Conservation (phyloP, 1,284 basidiomycete genomes). For the Tilletia walkeri region DNA sequence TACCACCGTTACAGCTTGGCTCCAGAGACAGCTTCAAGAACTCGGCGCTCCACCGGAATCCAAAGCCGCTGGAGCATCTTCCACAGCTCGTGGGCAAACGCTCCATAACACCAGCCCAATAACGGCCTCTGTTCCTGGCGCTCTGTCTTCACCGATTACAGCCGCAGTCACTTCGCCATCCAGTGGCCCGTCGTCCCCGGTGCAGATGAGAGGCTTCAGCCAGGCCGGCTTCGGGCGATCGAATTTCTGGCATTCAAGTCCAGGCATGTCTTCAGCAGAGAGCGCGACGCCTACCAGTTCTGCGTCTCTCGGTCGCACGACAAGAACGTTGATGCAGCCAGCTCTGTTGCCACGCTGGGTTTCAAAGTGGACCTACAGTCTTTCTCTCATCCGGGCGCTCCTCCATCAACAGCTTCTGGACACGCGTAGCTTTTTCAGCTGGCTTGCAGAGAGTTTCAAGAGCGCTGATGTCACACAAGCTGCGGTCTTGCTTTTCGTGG, state of each 20-base stretch:
- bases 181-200: constrained; percentile 25
- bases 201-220: not conserved
- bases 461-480: constrained; percentile 78
- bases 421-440: constrained; percentile 72
- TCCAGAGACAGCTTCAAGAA: constrained; percentile 83
- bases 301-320: constrained; percentile 17
- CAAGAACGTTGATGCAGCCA: constrained; percentile 13
- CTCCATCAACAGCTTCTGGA: constrained; percentile 80
- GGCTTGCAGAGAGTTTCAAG: constrained; percentile 77
- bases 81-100: not conserved
- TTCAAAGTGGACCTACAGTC: constrained; percentile 74
- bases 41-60: constrained; percentile 67
- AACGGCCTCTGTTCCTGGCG: constrained; percentile 20
- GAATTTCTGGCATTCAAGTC: not conserved
- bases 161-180: constrained; percentile 31
- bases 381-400: constrained; percentile 66
- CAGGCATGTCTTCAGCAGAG: constrained; percentile 18
- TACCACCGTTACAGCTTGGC: constrained; percentile 76
- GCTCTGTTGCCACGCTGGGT: constrained; percentile 63
- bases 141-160: constrained; percentile 26
- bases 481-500: constrained; percentile 73
- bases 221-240: not conserved
- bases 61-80: not conserved
- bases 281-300: constrained; percentile 25
- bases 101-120: not conserved